A percentile compares a stretch with the other conserved stretches of the same genome.
These are phyloP conservation scores for Astrothelium subdiscretum DNA, from an alignment of 495 filamentous ascomycete genomes.

Conservation along the genomic window DNA sequence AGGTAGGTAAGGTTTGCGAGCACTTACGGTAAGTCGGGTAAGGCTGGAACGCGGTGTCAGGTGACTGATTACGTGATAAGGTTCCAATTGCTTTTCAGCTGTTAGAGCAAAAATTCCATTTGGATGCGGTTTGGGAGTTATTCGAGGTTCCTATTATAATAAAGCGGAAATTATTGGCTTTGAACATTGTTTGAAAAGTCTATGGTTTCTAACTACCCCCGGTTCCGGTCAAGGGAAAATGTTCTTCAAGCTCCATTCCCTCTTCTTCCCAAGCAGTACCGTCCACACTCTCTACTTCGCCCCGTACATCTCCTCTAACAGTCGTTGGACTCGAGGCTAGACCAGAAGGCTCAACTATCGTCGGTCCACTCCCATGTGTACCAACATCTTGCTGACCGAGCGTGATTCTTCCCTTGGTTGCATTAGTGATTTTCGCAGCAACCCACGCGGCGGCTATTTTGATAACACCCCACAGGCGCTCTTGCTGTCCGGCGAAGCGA, in stretches of 20 bases:
- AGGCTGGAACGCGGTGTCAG: background rate
- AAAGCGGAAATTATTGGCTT: background rate
- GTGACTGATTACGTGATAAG: background rate
- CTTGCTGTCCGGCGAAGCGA: constrained; percentile 17
- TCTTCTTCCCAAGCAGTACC: background rate
- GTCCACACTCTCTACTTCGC: background rate
- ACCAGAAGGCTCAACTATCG: background rate
- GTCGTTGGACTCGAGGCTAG: background rate
- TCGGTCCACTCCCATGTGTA: background rate
- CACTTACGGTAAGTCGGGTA: background rate
- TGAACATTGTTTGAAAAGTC: background rate
- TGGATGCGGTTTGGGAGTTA: no score
- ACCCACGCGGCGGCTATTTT: constrained; percentile 19
- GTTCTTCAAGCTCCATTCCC: constrained; percentile 1
- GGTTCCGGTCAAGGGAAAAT: background rate
- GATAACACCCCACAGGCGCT: constrained; percentile 26
- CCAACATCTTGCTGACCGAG: background rate
- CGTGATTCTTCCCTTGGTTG: background rate
- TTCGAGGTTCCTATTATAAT: background rate
- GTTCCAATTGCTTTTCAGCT: no score
- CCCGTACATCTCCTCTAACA: background rate
- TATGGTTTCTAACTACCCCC: background rate
- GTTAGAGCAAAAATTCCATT: no score
- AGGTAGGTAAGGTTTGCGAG: background rate
- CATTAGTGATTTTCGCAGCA: constrained; percentile 4